Base-by-base conservation (phyloP, 1,139 yeast species). In the Sugiyamaella neomexicana region DNA sequence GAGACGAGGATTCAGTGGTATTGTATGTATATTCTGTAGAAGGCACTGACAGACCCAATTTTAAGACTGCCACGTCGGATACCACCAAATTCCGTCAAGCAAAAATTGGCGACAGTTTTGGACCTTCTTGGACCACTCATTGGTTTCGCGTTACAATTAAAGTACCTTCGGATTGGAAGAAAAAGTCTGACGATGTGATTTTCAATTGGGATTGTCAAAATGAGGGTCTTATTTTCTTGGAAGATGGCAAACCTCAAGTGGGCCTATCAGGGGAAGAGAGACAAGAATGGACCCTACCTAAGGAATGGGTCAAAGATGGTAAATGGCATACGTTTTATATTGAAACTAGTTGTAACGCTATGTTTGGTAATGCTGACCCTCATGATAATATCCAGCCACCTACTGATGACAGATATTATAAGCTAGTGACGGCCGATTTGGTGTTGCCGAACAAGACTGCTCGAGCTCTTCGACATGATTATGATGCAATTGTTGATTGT, bases 111-210 rank as follows among this genome's bases (percentile, higher is more conserved):
- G 85, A 86, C 62, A 74, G 76, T 16, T 89, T 87, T 69, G 97
- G 97, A 0, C 98, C 98, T 1, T 86, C 95, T n/a, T 93, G 98
- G 99, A 85, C 91, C 58, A 86, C 97, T 0, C 93, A 89, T 62
- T 93, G 99, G 99, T 89, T 93, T 71, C 80, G 83, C 63, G 75
- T 91, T 38, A 73, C 77, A 29, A 72, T 88, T 59, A 74, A 75
- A 36, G 76, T 91, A 3, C 96, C 96, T 0, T 65, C 75, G 16
- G 69, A 75, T 2, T 63, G 67, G 67, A 37, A 45, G 29, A 44
- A 47, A 13, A 31, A 46, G 5, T 51, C 50, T 15, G 72, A 73
- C 34, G 78, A 78, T 23, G 79, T 90, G 43, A 74, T 83, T 54
- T 80, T 91, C 57, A 86, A 89, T 58, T 93, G 96, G 91, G 96